Conservation (phyloP, 1,284 basidiomycete species). For the Apiotrichum sp. region DNA sequence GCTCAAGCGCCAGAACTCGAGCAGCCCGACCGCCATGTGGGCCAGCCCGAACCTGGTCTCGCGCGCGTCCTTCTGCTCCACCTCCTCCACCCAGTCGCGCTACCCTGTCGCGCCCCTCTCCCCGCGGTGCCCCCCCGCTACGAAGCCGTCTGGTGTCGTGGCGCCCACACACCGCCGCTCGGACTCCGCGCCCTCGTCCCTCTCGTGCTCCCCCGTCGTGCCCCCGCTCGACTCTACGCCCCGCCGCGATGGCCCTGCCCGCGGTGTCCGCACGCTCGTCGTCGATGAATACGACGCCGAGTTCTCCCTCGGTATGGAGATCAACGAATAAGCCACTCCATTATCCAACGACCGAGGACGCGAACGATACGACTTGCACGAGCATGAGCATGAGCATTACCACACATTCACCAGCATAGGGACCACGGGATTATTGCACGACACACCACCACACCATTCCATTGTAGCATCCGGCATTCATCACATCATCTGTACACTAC, state of each 20-base stretch:
- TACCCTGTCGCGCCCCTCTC: too few species aligned
- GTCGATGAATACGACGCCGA: slow-evolving; percentile 6
- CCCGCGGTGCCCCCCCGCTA: too few species aligned
- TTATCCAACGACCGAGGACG: background rate
- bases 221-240: background rate
- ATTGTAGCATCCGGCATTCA: too few species aligned
- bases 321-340: background rate
- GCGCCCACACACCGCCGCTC: background rate
- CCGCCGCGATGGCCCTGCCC: slow-evolving; percentile 16
- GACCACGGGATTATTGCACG: background rate
- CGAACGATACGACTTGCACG: background rate
- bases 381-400: background rate
- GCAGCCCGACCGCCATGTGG: background rate
- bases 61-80: too few species aligned
- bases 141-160: background rate
- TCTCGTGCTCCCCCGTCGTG: background rate
- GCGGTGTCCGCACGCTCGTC: background rate
- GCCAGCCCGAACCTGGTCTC: too few species aligned
- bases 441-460: background rate
- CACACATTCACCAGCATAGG: background rate
- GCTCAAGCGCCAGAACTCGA: slow-evolving; percentile 17
- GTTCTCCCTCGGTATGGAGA: slow-evolving; percentile 1
- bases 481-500: too few species aligned
- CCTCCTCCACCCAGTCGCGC: too few species aligned
- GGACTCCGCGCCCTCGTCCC: background rate